Base-by-base conservation (phyloP, 192 early-diverging fungal species). In the Podila epicladia region DNA sequence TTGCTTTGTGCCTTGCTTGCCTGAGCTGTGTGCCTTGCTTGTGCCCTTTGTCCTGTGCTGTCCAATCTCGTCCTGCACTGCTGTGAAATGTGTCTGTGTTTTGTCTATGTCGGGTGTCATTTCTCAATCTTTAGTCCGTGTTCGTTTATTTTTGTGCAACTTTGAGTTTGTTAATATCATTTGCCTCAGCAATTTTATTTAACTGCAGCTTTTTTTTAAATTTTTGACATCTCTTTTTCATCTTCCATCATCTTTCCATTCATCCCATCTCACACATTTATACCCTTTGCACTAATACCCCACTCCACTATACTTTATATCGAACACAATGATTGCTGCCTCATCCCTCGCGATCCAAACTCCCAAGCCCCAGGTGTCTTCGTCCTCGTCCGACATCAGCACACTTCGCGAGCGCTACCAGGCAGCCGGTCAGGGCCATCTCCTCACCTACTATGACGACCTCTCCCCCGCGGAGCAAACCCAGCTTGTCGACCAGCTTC, bases 391-490 rank as follows among this genome's bases (percentile, higher is more conserved):
- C 58, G 76, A 85, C 55, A 49, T 83, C 41, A 58, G 75, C 64
- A 69, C 84, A 1, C 85, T 95, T 26, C 87, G 89, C 74, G 85
- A 87, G 29, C 82, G 84, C 58, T 97, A 91, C 83, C 79, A 85
- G 24, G 89, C 70, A 8, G 93, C 93, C 59, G 92, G 90, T 5
- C 97, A 99, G 87, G 93, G 84, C 37, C 97, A 99, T 72, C 91
- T 98, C 37, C 93, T 99, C 82, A 86, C 85, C 48, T 95, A 91
- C 86, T 96, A 90, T 69, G 90, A 95, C 51, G 80, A 86, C 33
- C 91, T 99, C 22, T 62, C 80, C 32, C 65, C 86, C 38, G 83
- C 80, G 29, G 86, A 93, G 49, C 87, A 94, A 26, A 76, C 75
- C 2, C 64, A 37, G 19, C 82, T 98, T 19, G 83, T 93, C 68